phyloP scores from a whole-genome alignment of 2,329 filamentous ascomycete genomes.

The Lecanicillium sp. region DNA sequence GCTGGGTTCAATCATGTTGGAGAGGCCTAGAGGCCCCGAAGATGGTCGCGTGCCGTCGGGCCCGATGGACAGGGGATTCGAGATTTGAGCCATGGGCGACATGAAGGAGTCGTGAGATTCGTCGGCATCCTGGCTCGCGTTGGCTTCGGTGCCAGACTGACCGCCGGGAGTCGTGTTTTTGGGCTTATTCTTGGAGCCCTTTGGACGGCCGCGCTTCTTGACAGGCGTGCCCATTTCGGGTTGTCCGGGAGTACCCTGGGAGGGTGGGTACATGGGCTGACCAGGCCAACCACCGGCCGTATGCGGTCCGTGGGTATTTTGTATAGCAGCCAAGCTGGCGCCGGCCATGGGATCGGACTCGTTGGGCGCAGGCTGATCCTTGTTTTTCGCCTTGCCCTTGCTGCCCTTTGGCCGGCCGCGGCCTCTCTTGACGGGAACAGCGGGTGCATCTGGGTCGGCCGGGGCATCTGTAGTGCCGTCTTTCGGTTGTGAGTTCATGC shows the following conservation, averaged over 20 bases:
- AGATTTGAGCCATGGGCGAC: constrained; percentile 5
- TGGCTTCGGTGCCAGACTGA: not conserved
- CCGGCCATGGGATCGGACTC: not conserved
- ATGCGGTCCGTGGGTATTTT: constrained; percentile 7
- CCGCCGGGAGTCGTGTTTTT: constrained; percentile 18
- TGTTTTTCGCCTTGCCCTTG: constrained; percentile 50
- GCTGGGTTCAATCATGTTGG: constrained; percentile 9
- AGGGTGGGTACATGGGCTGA: not conserved
- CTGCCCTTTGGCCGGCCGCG: constrained; percentile 54
- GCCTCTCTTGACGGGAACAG: constrained; percentile 32
- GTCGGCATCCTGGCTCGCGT: not conserved
- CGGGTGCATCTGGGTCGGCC: constrained; percentile 13
- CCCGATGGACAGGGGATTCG: constrained; percentile 3
- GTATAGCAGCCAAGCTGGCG: not conserved
- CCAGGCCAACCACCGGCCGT: not conserved
- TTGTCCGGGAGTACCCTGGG: constrained; percentile 16
- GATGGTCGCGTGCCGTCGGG: not conserved
- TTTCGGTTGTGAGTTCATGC: not conserved
- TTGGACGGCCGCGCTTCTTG: constrained; percentile 36
- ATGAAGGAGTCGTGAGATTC: constrained; percentile 9
- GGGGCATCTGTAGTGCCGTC: not conserved
- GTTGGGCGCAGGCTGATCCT: constrained; percentile 22
- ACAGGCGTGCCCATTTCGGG: constrained; percentile 18
- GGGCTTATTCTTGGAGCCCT: constrained; percentile 40
- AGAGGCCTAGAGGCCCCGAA: constrained; percentile 2